These are phyloP conservation scores for Zopfia rhizophila DNA, from an alignment of 2,329 filamentous ascomycete genomes.

Conservation along the genomic window DNA sequence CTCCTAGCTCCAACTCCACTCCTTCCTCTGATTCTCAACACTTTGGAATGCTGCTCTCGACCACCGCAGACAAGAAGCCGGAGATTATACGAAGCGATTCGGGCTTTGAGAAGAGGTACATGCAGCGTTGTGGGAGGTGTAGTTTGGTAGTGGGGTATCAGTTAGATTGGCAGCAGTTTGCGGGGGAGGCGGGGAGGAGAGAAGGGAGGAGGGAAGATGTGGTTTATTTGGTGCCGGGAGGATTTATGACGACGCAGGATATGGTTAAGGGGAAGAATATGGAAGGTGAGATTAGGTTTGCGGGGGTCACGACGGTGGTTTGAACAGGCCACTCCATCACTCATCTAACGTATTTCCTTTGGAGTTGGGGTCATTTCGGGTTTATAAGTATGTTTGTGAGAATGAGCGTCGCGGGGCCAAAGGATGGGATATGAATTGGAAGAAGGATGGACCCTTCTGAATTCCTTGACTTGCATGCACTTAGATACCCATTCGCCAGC, in stretches of 20 bases:
- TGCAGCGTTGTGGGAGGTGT: conserved; percentile 70
- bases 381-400: too few species aligned
- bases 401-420: too few species aligned
- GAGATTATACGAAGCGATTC: conserved; percentile 66
- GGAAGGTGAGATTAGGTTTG: conserved; percentile 6
- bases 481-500: too few species aligned
- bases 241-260: conserved; percentile 66
- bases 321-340: background rate
- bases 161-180: conserved; percentile 64
- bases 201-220: conserved; percentile 56
- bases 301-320: background rate
- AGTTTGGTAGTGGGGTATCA: conserved; percentile 70
- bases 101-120: conserved; percentile 73
- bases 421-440: too few species aligned
- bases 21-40: conserved; percentile 31
- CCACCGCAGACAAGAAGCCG: conserved; percentile 59
- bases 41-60: conserved; percentile 64
- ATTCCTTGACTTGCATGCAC: too few species aligned
- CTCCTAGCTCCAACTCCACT: conserved; percentile 26
- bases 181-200: conserved; percentile 34
- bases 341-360: too few species aligned
- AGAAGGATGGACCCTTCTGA: too few species aligned
- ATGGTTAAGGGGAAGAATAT: conserved; percentile 59
- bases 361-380: too few species aligned
- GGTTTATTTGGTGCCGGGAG: conserved; percentile 70